Conservation (phyloP, 306 rosid species). For the Malus sylvestris region DNA sequence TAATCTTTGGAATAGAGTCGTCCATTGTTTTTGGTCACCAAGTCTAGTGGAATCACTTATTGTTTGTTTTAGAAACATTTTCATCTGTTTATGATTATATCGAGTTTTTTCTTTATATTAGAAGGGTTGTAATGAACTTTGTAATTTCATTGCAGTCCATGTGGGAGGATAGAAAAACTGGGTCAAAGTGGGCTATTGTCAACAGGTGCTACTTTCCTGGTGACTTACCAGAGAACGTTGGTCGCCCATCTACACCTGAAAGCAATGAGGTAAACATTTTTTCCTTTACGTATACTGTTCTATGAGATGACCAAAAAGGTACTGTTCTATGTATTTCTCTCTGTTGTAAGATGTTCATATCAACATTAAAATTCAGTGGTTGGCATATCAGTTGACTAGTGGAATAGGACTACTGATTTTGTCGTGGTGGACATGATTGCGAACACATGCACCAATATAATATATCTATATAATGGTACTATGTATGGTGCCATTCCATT, state of each 20-base stretch:
- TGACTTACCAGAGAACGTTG: slow-evolving; percentile 74
- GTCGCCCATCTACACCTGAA: slow-evolving; percentile 63
- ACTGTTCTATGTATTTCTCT: background rate
- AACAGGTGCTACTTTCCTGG: slow-evolving; percentile 71
- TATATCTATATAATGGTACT: background rate
- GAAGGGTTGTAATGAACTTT: slow-evolving; percentile 2
- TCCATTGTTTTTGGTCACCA: background rate
- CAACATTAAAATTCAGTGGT: background rate
- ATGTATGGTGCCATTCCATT: background rate
- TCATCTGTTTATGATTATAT: slow-evolving; percentile 9
- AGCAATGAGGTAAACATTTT: slow-evolving; percentile 62
- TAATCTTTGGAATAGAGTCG: slow-evolving; percentile 1
- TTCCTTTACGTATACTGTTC: background rate
- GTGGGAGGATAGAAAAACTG: slow-evolving; percentile 79
- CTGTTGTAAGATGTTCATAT: background rate
- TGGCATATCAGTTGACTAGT: slow-evolving; percentile 6
- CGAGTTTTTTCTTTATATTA: background rate
- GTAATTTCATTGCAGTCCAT: slow-evolving; percentile 57
- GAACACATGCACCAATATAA: background rate
- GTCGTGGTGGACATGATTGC: background rate
- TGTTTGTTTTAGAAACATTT: slow-evolving; percentile 14
- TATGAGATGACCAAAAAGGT: background rate
- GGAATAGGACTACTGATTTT: background rate
- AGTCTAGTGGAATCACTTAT: background rate
- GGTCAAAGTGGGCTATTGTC: slow-evolving; percentile 61